A percentile compares a stretch with the other conserved stretches of the same genome.
These are phyloP conservation scores for Alopecurus myosuroides DNA, from an alignment of 176 grass and related monocot species.

Conservation along the genomic window DNA sequence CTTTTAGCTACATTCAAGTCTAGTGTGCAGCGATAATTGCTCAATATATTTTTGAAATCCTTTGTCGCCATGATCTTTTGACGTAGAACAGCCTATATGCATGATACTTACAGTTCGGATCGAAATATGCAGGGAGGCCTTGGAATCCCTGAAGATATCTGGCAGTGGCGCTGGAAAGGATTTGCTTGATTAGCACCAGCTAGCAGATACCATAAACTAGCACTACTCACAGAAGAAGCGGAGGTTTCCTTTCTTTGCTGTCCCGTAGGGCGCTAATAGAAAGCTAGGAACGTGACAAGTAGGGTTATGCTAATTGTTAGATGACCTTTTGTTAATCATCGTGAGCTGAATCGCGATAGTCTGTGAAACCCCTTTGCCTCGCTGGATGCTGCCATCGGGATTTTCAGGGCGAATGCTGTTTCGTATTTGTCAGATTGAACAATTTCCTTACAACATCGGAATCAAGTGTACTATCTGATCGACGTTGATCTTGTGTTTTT, in stretches of 20 bases:
- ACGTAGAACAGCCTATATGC: neutral
- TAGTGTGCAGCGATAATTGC: neutral
- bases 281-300: neutral
- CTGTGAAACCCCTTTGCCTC: neutral
- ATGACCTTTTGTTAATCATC: slow-evolving; percentile 1
- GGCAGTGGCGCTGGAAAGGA: neutral
- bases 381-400: neutral
- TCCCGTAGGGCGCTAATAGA: neutral
- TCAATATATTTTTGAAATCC: neutral
- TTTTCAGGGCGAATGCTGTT: neutral
- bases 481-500: neutral
- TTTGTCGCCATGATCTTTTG: neutral
- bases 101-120: neutral
- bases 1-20: neutral
- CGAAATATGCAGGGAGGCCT: slow-evolving; percentile 25
- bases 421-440: neutral
- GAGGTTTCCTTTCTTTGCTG: neutral
- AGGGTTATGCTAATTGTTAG: neutral
- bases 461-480: neutral
- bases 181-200: neutral
- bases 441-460: neutral
- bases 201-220: neutral
- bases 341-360: neutral
- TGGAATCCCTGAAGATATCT: slow-evolving; percentile 27
- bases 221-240: neutral